Base-by-base conservation (phyloP, 768 basidiomycete genomes). In the Fistulinella prunicolor region DNA sequence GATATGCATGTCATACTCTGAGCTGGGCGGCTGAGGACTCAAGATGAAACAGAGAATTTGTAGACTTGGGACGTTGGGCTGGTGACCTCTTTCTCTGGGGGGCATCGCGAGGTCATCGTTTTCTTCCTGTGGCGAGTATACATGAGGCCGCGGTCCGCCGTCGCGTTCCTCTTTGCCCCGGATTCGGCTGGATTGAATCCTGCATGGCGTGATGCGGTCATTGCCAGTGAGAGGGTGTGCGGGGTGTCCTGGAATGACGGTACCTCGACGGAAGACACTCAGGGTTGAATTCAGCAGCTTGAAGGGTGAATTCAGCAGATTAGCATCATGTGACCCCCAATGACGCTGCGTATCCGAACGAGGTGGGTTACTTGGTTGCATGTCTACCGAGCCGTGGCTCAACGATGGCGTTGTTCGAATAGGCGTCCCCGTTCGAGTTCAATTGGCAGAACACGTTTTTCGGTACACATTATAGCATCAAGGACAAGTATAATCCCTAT, bases 321-420 rank as follows among this genome's bases (percentile, higher is more conserved):
- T n/a, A n/a, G 35, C 49, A 57, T 9, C 67, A 68, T 36, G 59
- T 68, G 19, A 55, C 63, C 2, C 65, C 65, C 2, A 44, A 57
- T 7, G 65, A 64, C 1, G 76, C 71, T 9, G 66, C 75, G 3
- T 78, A 80, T 55, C 65, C 76, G 37, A 77, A 79, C 52, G 78
- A 81, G 70, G 77, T 73, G 17, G 2, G 47, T 24, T 8, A 14
- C 2, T 28, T 28, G 12, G 7, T 28, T 28, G 28, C n/a, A n/a
- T n/a, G n/a, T n/a, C n/a, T n/a, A n/a, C n/a, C n/a, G n/a, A n/a
- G n/a, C n/a, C n/a, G n/a, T n/a, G n/a, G n/a, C n/a, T n/a, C n/a
- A n/a, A n/a, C n/a, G n/a, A n/a, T n/a, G n/a, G n/a, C n/a, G n/a
- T n/a, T n/a, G n/a, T n/a, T n/a, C n/a, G n/a, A n/a, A n/a, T n/a